Conservation (phyloP, 257 asterid species). For the Solanum tarapatanum region DNA sequence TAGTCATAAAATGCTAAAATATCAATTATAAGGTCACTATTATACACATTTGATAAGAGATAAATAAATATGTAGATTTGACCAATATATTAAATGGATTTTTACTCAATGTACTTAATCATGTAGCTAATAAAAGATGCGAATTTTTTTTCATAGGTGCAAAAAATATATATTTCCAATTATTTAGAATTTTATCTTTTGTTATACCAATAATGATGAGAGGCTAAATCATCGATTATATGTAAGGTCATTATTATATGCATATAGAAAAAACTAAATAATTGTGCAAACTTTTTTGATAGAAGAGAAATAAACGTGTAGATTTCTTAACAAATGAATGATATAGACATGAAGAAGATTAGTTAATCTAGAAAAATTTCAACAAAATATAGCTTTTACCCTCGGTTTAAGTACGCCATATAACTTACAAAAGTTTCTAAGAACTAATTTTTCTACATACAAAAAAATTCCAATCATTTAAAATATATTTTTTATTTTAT, state of each 20-base stretch:
- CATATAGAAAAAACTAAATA: not conserved
- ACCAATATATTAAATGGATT: not conserved
- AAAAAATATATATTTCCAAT: not conserved
- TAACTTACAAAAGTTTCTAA: too few relatives aligned
- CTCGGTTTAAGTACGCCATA: rapidly evolving
- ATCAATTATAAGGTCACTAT: not conserved
- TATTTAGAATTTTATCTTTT: not conserved
- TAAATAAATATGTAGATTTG: not conserved
- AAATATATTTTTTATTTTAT: not conserved
- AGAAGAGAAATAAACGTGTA: too few relatives aligned
- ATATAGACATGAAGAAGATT: not conserved
- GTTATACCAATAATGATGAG: too few relatives aligned
- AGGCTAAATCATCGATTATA: not conserved
- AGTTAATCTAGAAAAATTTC: not conserved
- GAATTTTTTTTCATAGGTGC: not conserved
- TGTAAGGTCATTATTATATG: not conserved
- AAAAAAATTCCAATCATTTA: not conserved
- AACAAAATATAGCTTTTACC: rapidly evolving
- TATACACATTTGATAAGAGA: not conserved
- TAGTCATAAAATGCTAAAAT: not conserved
- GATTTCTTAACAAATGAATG: not conserved
- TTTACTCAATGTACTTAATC: not conserved
- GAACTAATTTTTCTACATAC: not conserved
- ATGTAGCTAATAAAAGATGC: not conserved
- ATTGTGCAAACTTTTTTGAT: too few relatives aligned